Conservation (phyloP, 768 basidiomycete species). For the Boletus rex-veris region DNA sequence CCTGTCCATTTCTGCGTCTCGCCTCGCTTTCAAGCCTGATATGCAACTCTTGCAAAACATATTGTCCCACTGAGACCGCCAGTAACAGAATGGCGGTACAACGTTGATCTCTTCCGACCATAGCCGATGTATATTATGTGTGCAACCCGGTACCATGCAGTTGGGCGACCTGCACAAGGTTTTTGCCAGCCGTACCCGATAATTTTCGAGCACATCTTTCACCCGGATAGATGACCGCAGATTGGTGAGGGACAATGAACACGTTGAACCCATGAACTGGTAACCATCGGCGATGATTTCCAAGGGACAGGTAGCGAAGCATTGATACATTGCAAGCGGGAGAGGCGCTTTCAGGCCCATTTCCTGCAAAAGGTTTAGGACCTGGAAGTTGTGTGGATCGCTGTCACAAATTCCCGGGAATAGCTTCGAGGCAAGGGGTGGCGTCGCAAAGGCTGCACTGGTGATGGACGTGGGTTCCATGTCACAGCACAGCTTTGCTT, state of each 20-base stretch:
- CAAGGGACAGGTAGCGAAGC: neutral
- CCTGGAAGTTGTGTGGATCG: conserved; percentile 16
- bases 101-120: neutral
- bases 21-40: rapidly evolving
- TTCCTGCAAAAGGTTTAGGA: conserved; percentile 14
- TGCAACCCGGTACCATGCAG: neutral
- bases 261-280: neutral
- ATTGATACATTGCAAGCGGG: conserved; percentile 8
- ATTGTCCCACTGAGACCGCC: neutral
- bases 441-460: neutral
- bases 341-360: conserved; percentile 1
- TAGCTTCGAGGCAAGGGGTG: rapidly evolving
- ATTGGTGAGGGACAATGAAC: conserved; percentile 2
- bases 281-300: neutral
- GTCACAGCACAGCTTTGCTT: neutral
- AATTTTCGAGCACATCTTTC: neutral
- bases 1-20: neutral
- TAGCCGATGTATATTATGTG: rapidly evolving
- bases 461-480: neutral
- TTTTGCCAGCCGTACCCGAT: neutral
- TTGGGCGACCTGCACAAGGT: rapidly evolving
- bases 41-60: neutral
- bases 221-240: conserved; percentile 2
- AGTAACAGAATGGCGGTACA: neutral
- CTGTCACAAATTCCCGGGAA: neutral